A percentile compares a stretch with the other conserved stretches of the same genome.
These are phyloP conservation scores for Insectozyma bohioensis DNA, from an alignment of 1,139 yeast species.

Conservation along the genomic window DNA sequence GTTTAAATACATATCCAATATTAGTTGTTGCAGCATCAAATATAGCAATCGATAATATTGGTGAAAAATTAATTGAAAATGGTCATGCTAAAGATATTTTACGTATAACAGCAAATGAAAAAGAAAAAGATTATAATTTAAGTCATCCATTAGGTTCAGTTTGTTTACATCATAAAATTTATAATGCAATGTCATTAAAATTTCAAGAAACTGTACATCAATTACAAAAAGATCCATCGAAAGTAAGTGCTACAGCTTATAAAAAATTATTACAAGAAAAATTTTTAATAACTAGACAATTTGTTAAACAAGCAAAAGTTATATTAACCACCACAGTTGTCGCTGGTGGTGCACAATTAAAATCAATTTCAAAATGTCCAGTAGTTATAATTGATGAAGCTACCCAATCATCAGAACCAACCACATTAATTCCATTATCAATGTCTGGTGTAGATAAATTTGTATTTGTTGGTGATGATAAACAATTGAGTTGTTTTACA, in stretches of 20 bases:
- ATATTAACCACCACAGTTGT: slow-evolving; percentile 72
- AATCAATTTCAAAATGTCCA: slow-evolving; percentile 54
- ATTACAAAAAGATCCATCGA: slow-evolving; percentile 35
- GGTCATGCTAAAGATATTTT: slow-evolving; percentile 52
- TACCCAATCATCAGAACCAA: slow-evolving; percentile 71
- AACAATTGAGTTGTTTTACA: slow-evolving; percentile 63
- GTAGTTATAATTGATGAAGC: slow-evolving; percentile 65
- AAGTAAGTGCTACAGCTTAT: slow-evolving; percentile 31
- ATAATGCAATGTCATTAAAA: slow-evolving; percentile 45
- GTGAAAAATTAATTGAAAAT: slow-evolving; percentile 55
- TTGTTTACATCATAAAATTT: slow-evolving; percentile 63
- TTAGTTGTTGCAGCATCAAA: slow-evolving; percentile 76
- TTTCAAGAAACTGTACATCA: slow-evolving; percentile 44
- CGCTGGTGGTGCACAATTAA: slow-evolving; percentile 66
- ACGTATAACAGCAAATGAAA: slow-evolving; percentile 60
- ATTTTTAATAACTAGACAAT: slow-evolving; percentile 21
- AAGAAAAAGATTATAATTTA: slow-evolving; percentile 58
- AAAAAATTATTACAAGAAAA: slow-evolving; percentile 50
- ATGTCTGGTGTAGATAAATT: slow-evolving; percentile 67
- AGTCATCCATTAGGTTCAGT: slow-evolving; percentile 57
- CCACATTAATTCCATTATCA: slow-evolving; percentile 67
- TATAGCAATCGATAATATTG: slow-evolving; percentile 75
- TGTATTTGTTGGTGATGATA: slow-evolving; percentile 74
- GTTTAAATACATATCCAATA: slow-evolving; percentile 59
- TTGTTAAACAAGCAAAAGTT: slow-evolving; percentile 62